These are phyloP conservation scores for Naganishia liquefaciens DNA, from an alignment of 1,284 basidiomycete genomes.

Conservation along the genomic window DNA sequence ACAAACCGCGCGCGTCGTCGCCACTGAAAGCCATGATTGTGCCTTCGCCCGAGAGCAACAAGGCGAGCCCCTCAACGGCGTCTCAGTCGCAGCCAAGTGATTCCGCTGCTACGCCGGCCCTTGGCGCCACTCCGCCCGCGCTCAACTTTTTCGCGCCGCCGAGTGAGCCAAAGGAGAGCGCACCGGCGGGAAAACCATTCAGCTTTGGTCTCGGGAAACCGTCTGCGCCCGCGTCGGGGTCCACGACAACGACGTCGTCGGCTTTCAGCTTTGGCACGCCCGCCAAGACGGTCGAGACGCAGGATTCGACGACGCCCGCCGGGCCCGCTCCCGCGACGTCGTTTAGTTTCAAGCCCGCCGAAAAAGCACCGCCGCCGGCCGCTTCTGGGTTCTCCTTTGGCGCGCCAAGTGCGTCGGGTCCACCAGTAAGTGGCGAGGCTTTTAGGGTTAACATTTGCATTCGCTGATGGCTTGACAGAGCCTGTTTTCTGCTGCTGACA, in stretches of 20 bases:
- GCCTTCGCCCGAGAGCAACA: slow-evolving; percentile 26
- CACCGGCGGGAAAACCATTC: neutral
- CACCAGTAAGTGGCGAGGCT: neutral
- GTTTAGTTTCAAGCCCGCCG: slow-evolving; percentile 11
- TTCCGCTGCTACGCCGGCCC: neutral
- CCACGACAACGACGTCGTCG: slow-evolving; percentile 11
- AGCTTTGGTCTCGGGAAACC: slow-evolving; percentile 16
- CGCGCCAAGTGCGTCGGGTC: slow-evolving; percentile 3
- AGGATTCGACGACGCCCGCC: slow-evolving; percentile 10
- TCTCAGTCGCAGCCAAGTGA: neutral
- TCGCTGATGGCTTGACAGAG: neutral
- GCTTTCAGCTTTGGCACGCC: slow-evolving; percentile 24
- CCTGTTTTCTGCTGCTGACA: slow-evolving; percentile 3
- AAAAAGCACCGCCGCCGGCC: slow-evolving; percentile 1
- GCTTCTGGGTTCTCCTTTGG: slow-evolving; percentile 17
- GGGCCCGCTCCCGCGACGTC: slow-evolving; percentile 1
- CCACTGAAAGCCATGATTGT: slow-evolving; percentile 26
- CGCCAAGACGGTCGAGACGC: neutral
- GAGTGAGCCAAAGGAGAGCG: neutral
- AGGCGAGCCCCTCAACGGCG: slow-evolving; percentile 1
- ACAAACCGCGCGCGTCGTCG: slow-evolving; percentile 26
- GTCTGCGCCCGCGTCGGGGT: neutral
- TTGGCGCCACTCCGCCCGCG: slow-evolving; percentile 6
- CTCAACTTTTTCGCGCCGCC: slow-evolving; percentile 1
- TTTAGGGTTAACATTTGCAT: neutral